These are phyloP conservation scores for Pseudozyma hubeiensis DNA, from an alignment of 1,284 basidiomycete species.

Conservation along the genomic window DNA sequence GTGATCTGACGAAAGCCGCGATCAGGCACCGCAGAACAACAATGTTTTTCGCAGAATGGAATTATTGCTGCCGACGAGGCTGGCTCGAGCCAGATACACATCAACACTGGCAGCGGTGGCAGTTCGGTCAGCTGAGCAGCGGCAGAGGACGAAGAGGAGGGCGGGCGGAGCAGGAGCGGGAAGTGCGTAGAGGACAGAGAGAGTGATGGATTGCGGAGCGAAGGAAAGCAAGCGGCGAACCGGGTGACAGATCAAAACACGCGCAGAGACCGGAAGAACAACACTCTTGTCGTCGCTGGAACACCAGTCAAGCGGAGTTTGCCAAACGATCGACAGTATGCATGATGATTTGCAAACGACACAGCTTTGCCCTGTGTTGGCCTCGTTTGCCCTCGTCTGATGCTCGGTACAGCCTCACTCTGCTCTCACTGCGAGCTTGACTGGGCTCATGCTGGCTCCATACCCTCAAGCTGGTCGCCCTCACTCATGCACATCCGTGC, in stretches of 20 bases:
- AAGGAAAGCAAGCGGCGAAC: slow-evolving; percentile 4
- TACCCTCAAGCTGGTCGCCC: too few species aligned
- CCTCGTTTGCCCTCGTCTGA: background rate
- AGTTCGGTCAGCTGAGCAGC: background rate
- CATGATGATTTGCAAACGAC: slow-evolving; percentile 19
- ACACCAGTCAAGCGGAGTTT: slow-evolving; percentile 21
- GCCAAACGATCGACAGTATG: slow-evolving; percentile 24
- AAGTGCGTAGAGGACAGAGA: background rate
- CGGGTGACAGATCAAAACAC: slow-evolving; percentile 37
- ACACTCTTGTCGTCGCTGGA: slow-evolving; percentile 1
- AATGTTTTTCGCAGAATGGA: slow-evolving; percentile 2
- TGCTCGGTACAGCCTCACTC: background rate
- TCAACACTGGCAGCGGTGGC: slow-evolving; percentile 11
- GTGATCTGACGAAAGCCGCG: background rate
- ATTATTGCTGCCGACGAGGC: slow-evolving; percentile 12
- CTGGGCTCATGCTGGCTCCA: too few species aligned
- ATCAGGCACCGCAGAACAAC: slow-evolving; percentile 5
- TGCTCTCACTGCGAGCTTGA: too few species aligned
- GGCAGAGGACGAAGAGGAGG: background rate
- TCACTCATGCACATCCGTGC: too few species aligned
- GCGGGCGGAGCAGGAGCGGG: background rate
- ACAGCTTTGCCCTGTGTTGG: background rate
- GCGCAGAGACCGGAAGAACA: slow-evolving; percentile 10
- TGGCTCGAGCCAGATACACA: slow-evolving; percentile 6
- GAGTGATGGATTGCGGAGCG: background rate